Conservation (phyloP, 2,329 filamentous ascomycete species). For the Alternaria tenuissima region DNA sequence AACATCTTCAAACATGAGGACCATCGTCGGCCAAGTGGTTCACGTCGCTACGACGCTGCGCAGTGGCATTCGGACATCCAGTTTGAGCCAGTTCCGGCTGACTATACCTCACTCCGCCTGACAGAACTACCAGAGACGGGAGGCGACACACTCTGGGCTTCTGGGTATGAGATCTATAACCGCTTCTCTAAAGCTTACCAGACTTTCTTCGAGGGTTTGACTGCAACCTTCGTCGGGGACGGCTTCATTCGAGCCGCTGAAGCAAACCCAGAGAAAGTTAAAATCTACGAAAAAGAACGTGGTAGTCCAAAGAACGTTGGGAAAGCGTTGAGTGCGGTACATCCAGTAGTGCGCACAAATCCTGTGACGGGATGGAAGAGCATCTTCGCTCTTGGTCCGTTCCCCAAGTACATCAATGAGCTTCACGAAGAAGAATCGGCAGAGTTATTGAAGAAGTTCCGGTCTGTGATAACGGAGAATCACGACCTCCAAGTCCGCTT, state of each 20-base stretch:
- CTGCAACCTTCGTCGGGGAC: constrained; percentile 34
- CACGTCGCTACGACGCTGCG: neutral
- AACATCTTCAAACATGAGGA: constrained; percentile 30
- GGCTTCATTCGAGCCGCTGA: constrained; percentile 24
- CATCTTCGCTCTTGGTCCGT: constrained; percentile 32
- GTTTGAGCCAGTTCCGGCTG: constrained; percentile 69
- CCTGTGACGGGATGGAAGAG: constrained; percentile 49
- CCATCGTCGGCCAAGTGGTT: constrained; percentile 51
- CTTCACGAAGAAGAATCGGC: constrained; percentile 45
- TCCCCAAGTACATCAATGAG: constrained; percentile 48
- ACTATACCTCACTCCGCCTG: constrained; percentile 69
- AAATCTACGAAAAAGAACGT: constrained; percentile 6
- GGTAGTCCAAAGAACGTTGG: constrained; percentile 33
- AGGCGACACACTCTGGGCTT: constrained; percentile 55
- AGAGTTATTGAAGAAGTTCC: constrained; percentile 20
- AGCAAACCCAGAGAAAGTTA: neutral
- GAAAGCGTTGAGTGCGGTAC: constrained; percentile 29
- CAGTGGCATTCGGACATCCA: constrained; percentile 68
- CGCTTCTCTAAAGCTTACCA: constrained; percentile 38
- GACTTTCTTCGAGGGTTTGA: constrained; percentile 34
- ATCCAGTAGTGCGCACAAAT: constrained; percentile 45
- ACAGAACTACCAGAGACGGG: constrained; percentile 21
- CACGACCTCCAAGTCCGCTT: constrained; percentile 54
- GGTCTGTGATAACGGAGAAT: constrained; percentile 42
- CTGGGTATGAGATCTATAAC: constrained; percentile 52